Evolutionary conservation across 331 rosid species (phyloP).

Genomic region (Malus hybrid): DNA sequence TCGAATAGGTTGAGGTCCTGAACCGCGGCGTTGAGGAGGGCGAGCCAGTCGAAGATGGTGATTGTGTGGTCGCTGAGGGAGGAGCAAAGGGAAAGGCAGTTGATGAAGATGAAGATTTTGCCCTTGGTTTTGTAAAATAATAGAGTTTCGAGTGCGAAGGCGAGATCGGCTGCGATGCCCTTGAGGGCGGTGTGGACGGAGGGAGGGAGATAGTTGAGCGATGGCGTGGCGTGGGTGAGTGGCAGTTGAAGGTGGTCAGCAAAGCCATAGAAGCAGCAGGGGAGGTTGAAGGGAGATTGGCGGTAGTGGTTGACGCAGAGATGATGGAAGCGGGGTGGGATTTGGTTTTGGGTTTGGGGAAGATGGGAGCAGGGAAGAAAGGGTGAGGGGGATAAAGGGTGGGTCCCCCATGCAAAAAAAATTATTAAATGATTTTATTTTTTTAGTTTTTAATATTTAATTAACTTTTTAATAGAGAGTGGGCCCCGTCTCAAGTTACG

Average conservation of each 20-base stretch:
- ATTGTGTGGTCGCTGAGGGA: conserved; percentile 29
- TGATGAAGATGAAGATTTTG: conserved; percentile 34
- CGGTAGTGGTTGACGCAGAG: not conserved
- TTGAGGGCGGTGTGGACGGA: conserved; percentile 27
- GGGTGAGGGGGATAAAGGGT: too few relatives aligned
- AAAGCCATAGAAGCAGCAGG: conserved; percentile 31
- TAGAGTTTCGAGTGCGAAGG: conserved; percentile 15
- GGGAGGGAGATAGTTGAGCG: conserved; percentile 17
- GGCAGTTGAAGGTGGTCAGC: conserved; percentile 28
- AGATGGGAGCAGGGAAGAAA: too few relatives aligned
- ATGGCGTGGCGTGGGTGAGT: conserved; percentile 11
- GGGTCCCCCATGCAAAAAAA: too few relatives aligned
- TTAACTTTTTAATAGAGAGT: too few relatives aligned
- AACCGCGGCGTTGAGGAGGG: conserved; percentile 30
- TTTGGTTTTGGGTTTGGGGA: too few relatives aligned
- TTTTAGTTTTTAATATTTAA: too few relatives aligned
- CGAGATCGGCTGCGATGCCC: conserved; percentile 29
- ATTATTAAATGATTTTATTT: too few relatives aligned
- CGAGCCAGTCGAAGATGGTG: conserved; percentile 36
- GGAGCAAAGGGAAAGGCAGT: too few relatives aligned
- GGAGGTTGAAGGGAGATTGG: conserved; percentile 18
- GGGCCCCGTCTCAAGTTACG: too few relatives aligned
- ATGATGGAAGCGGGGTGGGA: not conserved
- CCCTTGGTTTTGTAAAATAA: conserved; percentile 20
- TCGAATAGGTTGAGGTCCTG: conserved; percentile 22